phyloP scores from a whole-genome alignment of 305 asterid genomes.

The Petunia hybrid region DNA sequence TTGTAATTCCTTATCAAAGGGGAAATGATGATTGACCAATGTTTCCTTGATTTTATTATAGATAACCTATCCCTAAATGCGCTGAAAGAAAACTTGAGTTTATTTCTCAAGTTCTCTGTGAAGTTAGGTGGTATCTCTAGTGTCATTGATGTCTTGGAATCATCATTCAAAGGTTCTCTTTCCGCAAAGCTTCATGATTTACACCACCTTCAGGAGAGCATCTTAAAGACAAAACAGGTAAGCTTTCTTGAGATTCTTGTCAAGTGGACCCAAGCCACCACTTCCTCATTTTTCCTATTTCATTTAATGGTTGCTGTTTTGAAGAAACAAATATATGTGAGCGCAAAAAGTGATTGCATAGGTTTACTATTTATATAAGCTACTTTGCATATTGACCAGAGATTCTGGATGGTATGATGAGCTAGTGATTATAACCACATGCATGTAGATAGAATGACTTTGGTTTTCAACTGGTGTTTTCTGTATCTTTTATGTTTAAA shows the following conservation, averaged over 20 bases:
- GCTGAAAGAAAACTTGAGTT: constrained; percentile 55
- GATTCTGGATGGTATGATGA: constrained; percentile 10
- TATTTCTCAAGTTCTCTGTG: constrained; percentile 72
- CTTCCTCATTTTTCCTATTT: constrained; percentile 16
- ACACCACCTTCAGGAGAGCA: constrained; percentile 78
- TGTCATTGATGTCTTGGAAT: constrained; percentile 88
- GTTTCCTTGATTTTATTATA: constrained; percentile 66
- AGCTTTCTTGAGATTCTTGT: constrained; percentile 40
- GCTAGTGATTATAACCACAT: constrained; percentile 32
- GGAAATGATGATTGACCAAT: constrained; percentile 30
- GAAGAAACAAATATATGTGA: constrained; percentile 8
- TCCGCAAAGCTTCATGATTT: constrained; percentile 80
- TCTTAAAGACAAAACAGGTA: constrained; percentile 92
- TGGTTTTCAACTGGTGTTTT: not conserved
- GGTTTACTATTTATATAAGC: not conserved
- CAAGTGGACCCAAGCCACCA: constrained; percentile 5
- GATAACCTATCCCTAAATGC: constrained; percentile 61
- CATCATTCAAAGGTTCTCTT: constrained; percentile 79
- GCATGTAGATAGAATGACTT: constrained; percentile 7
- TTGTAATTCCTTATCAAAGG: constrained; percentile 19
- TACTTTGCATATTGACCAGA: constrained; percentile 4
- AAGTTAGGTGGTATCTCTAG: constrained; percentile 73
- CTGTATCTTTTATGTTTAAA: not conserved
- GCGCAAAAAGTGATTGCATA: constrained; percentile 4
- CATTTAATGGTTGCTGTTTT: constrained; percentile 16